Base-by-base conservation (phyloP, 768 basidiomycete genomes). In the Pholiota microspora region DNA sequence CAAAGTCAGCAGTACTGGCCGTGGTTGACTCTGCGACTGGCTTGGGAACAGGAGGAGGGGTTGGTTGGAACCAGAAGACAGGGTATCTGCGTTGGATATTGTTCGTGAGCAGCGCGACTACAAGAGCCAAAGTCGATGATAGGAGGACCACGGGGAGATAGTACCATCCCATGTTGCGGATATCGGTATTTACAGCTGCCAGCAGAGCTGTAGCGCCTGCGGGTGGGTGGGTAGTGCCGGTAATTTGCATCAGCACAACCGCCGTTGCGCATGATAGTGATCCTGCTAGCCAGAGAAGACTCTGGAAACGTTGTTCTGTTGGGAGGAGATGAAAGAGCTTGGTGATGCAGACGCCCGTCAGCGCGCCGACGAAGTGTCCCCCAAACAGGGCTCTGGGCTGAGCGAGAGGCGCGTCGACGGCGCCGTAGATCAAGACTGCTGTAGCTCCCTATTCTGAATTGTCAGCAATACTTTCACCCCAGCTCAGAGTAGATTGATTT, bases 181-280 rank as follows among this genome's bases (percentile, higher is more conserved):
- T 64, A 13, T 77, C 69, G 12, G 68, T 55, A 59, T 74, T 76
- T 24, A 78, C 63, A 2, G 76, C 72, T 16, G 80, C 75, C 8
- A 83, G 67, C 29, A 83, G 68, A 18, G 81, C 80, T 1, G 81
- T 82, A n/a, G 79, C 82, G 53, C 81, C 83, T 48, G 79, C 81
- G 18, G 82, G 82, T 2, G 82, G 82, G 61, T 83, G 82, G 7
- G 73, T 75, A 5, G 77, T 83, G 8, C 63, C 64, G 7, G 80
- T 80, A 47, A 82, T 67, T 58, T 81, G 79, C 82, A 83, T 82
- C 21, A 70, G 61, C 15, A 80, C 76, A 32, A 80, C 62, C 21
- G 76, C 51, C 13, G 68, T 58, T 1, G 76, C 75, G 49, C 74
- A 76, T 0, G 78, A 71, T 1, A 82, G 62, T 0, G 78, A 76